Evolutionary conservation across 345 rosid species (phyloP), one percentile per base, ranked within the genome.

Genomic region (Sisymbrium irio): DNA sequence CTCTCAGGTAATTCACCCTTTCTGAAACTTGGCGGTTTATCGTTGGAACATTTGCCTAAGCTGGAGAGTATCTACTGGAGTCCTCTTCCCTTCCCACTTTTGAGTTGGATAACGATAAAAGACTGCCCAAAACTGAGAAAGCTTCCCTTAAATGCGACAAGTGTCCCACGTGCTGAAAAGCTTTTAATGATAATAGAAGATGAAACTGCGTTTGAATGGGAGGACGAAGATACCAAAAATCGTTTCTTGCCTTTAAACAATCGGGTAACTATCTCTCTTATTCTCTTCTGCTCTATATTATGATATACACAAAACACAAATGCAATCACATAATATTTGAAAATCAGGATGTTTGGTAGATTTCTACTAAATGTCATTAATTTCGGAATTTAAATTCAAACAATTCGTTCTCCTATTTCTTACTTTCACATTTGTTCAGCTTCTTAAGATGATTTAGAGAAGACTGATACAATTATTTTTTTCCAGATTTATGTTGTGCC

Each of bases 121-220:
- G 0, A 9, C 3, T 55, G 40, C 30, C 65, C 49, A 61, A 46
- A 65, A n/a, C 36, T 66, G 15, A 66, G 14, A 50, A 66, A 66
- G 35, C 46, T 66, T 33, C 71, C 63, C 6, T 41, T 68, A 1
- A 8, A 55, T 55, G 20, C 54, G 17, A 18, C 18, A 40, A 41
- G 54, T 68, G 72, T 17, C 18, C 45, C 61, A 67, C 18, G 5
- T 15, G 0, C 22, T 22, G 60, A 3, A 0, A 1, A 0, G 0
- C 5, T 53, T 50, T 0, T 0, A 7, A 5, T 66, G 22, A 0
- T 0, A 0, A 18, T 20, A 13, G 0, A 0, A 1, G 0, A 22
- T 22, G 4, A 12, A 10, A 4, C 12, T 4, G 25, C n/a, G 9
- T 4, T 54, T 54, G 37, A 39, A 39, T 67, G 55, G 54, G 64